Percentiles rank a stretch among this genome's conserved stretches.
These are phyloP conservation scores for Cinchona pubescens DNA, from an alignment of 257 asterid genomes.

Conservation along the genomic window DNA sequence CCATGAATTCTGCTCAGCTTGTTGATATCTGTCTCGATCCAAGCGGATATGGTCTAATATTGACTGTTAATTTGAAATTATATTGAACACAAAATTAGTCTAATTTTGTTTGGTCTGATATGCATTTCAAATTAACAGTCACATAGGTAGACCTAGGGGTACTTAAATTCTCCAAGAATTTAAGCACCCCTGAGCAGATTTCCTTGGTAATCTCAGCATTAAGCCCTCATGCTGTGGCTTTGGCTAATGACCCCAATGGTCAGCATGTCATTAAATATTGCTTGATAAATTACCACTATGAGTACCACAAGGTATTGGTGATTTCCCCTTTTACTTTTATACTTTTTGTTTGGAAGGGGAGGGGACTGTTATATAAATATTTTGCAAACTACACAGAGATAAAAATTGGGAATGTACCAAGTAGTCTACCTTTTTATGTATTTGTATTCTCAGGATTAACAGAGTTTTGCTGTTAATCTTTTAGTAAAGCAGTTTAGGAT, in stretches of 20 bases:
- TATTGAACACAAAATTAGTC: background rate
- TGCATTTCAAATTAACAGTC: slow-evolving; percentile 1
- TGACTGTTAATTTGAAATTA: background rate
- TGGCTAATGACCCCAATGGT: slow-evolving; percentile 67
- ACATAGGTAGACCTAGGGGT: slow-evolving; percentile 56
- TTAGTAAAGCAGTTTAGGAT: background rate
- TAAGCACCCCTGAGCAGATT: slow-evolving; percentile 51
- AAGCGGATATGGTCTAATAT: slow-evolving; percentile 47
- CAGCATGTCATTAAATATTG: slow-evolving; percentile 59
- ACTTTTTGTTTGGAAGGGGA: background rate
- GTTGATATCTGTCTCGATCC: slow-evolving; percentile 41
- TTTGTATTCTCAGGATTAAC: background rate
- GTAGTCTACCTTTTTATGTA: too few species aligned
- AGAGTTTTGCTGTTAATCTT: background rate
- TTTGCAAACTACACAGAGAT: background rate
- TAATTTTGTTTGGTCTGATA: background rate
- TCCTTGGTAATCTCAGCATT: slow-evolving; percentile 40
- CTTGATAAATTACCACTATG: slow-evolving; percentile 42
- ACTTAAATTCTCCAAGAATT: slow-evolving; percentile 51
- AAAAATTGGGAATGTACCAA: background rate
- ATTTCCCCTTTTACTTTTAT: background rate
- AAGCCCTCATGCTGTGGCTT: slow-evolving; percentile 36
- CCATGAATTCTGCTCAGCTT: slow-evolving; percentile 33
- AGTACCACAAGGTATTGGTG: slow-evolving; percentile 53
- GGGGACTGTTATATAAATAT: background rate